A percentile compares a stretch with the other conserved stretches of the same genome.
Conservation (phyloP, 441 rosid species). For the Pelargonium fulgidum region DNA sequence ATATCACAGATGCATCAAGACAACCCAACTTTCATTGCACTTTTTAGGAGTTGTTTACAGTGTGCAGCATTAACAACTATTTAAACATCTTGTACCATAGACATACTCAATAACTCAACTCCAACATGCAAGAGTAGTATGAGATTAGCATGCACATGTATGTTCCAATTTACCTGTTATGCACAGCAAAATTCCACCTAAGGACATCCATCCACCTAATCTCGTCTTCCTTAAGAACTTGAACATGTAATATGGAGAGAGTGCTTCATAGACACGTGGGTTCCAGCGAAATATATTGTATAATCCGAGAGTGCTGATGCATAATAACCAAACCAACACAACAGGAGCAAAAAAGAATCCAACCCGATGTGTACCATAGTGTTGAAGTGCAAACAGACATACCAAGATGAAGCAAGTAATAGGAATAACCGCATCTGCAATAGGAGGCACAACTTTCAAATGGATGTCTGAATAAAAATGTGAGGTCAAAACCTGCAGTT, state of each 20-base stretch:
- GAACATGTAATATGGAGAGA: slow-evolving; percentile 92
- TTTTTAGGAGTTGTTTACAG: background rate
- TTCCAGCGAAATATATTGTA: slow-evolving; percentile 84
- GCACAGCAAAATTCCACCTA: slow-evolving; percentile 90
- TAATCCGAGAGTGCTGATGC: slow-evolving; percentile 82
- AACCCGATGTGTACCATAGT: slow-evolving; percentile 84
- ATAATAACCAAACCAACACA: slow-evolving; percentile 68
- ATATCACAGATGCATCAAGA: background rate
- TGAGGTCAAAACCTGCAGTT: background rate
- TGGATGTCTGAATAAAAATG: background rate
- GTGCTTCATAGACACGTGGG: slow-evolving; percentile 75
- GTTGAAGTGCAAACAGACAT: slow-evolving; percentile 94
- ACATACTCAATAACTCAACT: background rate
- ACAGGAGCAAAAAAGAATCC: slow-evolving; percentile 88
- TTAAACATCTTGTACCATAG: background rate
- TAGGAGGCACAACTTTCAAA: slow-evolving; percentile 6
- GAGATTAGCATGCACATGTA: background rate
- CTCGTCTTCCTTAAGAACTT: slow-evolving; percentile 88
- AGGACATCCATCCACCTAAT: slow-evolving; percentile 95
- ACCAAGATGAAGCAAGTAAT: slow-evolving; percentile 85
- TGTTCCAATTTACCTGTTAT: slow-evolving; percentile 60
- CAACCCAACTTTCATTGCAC: background rate
- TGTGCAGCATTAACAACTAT: background rate
- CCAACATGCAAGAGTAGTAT: background rate
- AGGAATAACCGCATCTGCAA: slow-evolving; percentile 86